Base-by-base conservation (phyloP, 192 early-diverging fungal genomes). In the Entomortierella lignicola region DNA sequence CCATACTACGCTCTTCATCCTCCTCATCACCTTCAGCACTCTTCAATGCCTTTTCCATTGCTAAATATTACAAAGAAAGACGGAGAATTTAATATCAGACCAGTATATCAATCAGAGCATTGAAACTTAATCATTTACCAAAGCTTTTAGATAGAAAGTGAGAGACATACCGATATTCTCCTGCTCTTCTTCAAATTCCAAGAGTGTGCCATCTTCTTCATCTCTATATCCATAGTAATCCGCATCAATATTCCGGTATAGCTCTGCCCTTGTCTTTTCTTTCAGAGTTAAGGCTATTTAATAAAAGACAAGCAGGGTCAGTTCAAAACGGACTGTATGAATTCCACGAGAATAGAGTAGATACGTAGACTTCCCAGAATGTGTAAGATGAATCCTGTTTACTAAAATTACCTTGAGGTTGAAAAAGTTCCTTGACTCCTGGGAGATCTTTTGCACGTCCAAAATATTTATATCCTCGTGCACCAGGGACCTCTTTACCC, bases 201-300 rank as follows among this genome's bases (percentile, higher is more conserved):
- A 71, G 56, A 98, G 79, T 39, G 83, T 67, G 8, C 92, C 94
- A 77, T 97, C 96, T 48, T 93, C 90, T 77, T 98, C 96, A 72
- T 98, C 95, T 50, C 92, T 85, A 72, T 96, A 99, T 34, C 97
- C 96, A 66, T 93, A 99, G 79, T 99, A 99, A 64, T 95, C 93
- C 1, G 95, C 95, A 73, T 97, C 97, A 15, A 95, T 90, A 27
- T 92, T 86, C 52, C 87, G 83, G 58, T 90, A 85, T 64, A 99
- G 77, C 31, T 96, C 94, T 13, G 82, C 81, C 65, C 93, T 87
- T 32, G 86, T 89, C 43, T 89, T 86, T 37, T 82, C 77, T 59
- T 75, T 79, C 25, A 86, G 75, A 21, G 82, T 82, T 26, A 81
- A 51, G 0, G 70, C 88, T 85, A 66, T 8, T 20, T 47, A 47